Base-by-base conservation (phyloP, 148 eudicot species). In the Rhododendron ferrugineum region DNA sequence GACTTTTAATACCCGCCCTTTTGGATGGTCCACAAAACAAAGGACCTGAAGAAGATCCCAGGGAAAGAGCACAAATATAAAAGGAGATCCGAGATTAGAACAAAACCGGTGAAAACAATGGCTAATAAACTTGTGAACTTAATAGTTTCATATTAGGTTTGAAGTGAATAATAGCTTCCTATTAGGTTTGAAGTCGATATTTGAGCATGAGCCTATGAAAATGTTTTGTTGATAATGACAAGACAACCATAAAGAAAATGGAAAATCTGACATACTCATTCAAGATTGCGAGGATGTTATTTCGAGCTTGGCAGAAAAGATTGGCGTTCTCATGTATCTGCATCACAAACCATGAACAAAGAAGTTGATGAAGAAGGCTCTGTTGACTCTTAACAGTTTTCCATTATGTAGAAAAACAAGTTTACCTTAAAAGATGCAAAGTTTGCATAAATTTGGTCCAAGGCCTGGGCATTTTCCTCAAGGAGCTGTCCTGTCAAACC, bases 401-500 rank as follows among this genome's bases (percentile, higher is more conserved):
- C 73, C 73, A 58, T 66, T 5, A 64, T 44, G 16, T 37, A 47
- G 81, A 79, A 79, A 36, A 79, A 50, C 32, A 18, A 11, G 36
- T 64, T 78, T 86, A 97, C 99, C 99, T 92, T 94, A 70, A 78
- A 92, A 78, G 94, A 87, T 58, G 92, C 62, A 87, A 97, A 95
- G 87, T 97, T 97, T 50, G 92, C 84, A 49, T 94, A 93, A 84
- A 97, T 94, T 90, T 93, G 94, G 75, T 90, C 93, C 88, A 97
- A 91, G 77, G 90, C 91, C 84, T 91, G 93, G 87, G 93, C 92
- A 88, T 89, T 97, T 90, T 95, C 94, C 92, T 97, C 93, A 88
- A 97, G 98, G 87, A 97, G 92, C 85, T 92, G 94, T 80, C 96
- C 99, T 77, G 92, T 84, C 74, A 89, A 78, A 79, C 99, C 98